Base-by-base conservation (phyloP, 805 yeast genomes). In the Metschnikowia reukaufii region DNA sequence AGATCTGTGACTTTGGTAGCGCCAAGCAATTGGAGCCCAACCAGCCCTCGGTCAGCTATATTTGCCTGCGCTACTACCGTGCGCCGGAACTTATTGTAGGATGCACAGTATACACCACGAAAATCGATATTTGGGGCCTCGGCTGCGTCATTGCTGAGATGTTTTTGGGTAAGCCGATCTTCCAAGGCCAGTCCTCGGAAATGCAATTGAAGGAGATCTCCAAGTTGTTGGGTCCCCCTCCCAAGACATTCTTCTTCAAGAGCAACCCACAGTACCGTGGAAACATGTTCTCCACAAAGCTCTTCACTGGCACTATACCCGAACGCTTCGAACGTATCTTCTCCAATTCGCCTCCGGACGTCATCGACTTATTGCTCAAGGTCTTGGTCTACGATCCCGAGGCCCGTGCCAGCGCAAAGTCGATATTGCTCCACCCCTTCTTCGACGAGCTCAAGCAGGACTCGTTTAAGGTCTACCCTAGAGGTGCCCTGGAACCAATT, bases 21-120 rank as follows among this genome's bases (percentile, higher is more conserved):
- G 95, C 96, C 5, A 87, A 87, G 64, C 82, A 82, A 63, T 73
- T 87, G 53, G 92, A 86, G 62, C 80, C 80, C 34, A 79, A 81
- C 52, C 91, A 86, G 63, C 88, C 94, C n/a, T 84, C 95, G 1
- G 96, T 91, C 52, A 86, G 96, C 42, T 94, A 94, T 64, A 94
- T 94, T 48, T 96, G 97, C 67, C 89, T 97, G 19, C 82, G 99
- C 59, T 94, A 90, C 66, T 91, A 91, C 68, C 79, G 97, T 57
- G 96, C 98, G 1, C 99, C 99, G 0, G 99, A 94, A 66, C 77
- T 94, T 50, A 87, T 94, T 61, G 83, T 94, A 45, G 99, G 99
- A 1, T 86, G 90, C 57, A 81, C 91, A 49, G 78, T 84, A 32
- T 94, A 94, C 65, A 82, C 95, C 4, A 84, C 95, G 2, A 88